Evolutionary conservation across 768 basidiomycete genomes (phyloP).

Genomic region (Mycena pura): DNA sequence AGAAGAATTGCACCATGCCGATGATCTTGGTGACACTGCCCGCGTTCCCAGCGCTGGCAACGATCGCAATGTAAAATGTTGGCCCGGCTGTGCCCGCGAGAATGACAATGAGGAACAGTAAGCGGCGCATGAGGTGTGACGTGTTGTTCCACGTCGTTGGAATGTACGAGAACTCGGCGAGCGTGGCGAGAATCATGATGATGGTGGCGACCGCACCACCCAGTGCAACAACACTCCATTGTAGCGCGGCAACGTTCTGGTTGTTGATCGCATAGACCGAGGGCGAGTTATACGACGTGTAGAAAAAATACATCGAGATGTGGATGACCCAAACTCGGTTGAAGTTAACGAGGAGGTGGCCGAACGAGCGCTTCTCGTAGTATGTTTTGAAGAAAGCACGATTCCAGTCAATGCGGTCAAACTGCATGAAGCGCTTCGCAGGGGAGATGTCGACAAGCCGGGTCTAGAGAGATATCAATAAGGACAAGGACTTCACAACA

Average conservation of each 20-base stretch:
- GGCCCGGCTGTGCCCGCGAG: constrained; percentile 92
- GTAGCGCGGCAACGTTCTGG: constrained; percentile 71
- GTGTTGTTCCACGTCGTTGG: constrained; percentile 99
- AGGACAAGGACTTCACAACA: not conserved
- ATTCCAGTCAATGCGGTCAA: constrained; percentile 97
- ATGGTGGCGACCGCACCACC: constrained; percentile 93
- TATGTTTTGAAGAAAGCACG: constrained; percentile 99
- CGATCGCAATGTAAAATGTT: constrained; percentile 92
- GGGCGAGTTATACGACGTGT: constrained; percentile 93
- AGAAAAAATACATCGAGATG: constrained; percentile 93
- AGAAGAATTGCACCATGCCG: constrained; percentile 95
- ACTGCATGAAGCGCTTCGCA: constrained; percentile 94
- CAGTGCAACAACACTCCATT: constrained; percentile 92
- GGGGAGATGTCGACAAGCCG: constrained; percentile 92
- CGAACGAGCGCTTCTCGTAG: constrained; percentile 95
- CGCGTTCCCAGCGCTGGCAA: constrained; percentile 75
- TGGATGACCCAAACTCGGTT: constrained; percentile 99
- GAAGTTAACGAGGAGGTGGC: constrained; percentile 98
- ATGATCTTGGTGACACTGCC: constrained; percentile 86
- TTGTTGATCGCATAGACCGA: constrained; percentile 72
- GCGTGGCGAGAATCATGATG: constrained; percentile 95
- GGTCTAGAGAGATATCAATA: constrained; percentile 56
- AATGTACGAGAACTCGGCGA: constrained; percentile 96
- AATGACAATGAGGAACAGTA: constrained; percentile 88
- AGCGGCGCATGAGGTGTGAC: constrained; percentile 90